A percentile compares a stretch with the other conserved stretches of the same genome.
phyloP scores from a whole-genome alignment of 305 asterid species.

The Solanum hybrid region DNA sequence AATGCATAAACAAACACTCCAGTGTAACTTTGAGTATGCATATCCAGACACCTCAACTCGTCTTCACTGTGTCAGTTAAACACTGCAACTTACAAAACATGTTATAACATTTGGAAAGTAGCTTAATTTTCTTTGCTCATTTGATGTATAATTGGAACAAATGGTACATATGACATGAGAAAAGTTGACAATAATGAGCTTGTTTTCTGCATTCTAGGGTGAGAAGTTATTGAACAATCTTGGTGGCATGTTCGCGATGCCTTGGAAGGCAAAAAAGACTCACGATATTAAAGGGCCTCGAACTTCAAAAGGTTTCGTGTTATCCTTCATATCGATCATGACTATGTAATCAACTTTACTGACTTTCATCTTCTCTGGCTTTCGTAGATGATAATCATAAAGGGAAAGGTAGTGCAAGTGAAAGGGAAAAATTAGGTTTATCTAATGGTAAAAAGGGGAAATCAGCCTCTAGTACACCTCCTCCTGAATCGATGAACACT shows the following conservation, averaged over 20 bases:
- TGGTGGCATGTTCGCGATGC: conserved; percentile 93
- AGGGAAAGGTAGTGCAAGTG: no score
- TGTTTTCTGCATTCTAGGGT: conserved; percentile 39
- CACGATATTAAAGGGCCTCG: conserved; percentile 53
- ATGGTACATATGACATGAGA: neutral
- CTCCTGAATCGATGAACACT: no score
- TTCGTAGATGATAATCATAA: neutral
- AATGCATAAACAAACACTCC: neutral
- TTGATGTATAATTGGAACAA: neutral
- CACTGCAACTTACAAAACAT: neutral
- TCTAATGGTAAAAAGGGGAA: no score
- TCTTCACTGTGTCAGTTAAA: neutral
- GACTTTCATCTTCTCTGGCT: neutral
- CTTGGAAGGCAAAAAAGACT: conserved; percentile 89
- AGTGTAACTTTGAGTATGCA: neutral
- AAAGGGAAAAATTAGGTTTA: no score
- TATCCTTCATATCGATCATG: neutral
- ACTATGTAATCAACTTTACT: neutral
- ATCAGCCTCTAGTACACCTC: no score
- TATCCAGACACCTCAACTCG: neutral
- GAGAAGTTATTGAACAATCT: conserved; percentile 83
- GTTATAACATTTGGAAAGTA: neutral
- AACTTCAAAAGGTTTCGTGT: conserved; percentile 42
- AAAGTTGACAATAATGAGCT: neutral
- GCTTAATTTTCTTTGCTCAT: neutral